Conservation (phyloP, 371 early-diverging fungal species). For the Actinomortierella wolfii region DNA sequence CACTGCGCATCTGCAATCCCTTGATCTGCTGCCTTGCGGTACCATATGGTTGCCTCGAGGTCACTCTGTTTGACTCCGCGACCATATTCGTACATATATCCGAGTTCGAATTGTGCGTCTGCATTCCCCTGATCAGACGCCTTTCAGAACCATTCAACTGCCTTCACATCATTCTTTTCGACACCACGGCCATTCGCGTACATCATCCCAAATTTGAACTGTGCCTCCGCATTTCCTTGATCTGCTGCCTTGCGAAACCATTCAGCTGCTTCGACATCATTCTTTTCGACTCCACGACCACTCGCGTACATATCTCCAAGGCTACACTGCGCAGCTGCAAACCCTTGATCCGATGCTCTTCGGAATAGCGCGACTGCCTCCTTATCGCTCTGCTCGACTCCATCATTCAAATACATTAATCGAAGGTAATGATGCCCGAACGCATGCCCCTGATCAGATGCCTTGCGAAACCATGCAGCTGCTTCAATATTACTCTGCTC, state of each 20-base stretch:
- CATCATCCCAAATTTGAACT: conserved; percentile 73
- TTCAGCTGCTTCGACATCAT: conserved; percentile 50
- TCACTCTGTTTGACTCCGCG: conserved; percentile 67
- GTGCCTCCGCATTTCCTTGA: conserved; percentile 60
- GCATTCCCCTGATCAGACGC: conserved; percentile 79
- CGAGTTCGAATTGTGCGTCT: conserved; percentile 80
- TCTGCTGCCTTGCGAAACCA: conserved; percentile 75
- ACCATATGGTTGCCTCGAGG: conserved; percentile 79
- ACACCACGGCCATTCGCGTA: conserved; percentile 86
- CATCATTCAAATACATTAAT: conserved; percentile 84
- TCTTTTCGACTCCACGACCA: too few relatives aligned
- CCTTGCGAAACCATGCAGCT: conserved; percentile 69
- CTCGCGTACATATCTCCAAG: conserved; percentile 52
- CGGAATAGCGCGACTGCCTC: conserved; percentile 61
- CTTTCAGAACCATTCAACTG: conserved; percentile 73
- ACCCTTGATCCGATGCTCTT: conserved; percentile 47
- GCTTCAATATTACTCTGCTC: conserved; percentile 63
- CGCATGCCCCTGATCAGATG: conserved; percentile 66
- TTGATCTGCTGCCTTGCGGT: conserved; percentile 70
- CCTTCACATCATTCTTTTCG: conserved; percentile 62
- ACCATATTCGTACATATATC: conserved; percentile 80
- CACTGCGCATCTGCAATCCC: conserved; percentile 75
- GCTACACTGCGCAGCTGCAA: conserved; percentile 48
- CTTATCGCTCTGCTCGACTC: conserved; percentile 57
- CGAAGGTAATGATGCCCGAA: conserved; percentile 85